A percentile compares a stretch with the other conserved stretches of the same genome.
phyloP scores from a whole-genome alignment of 192 early-diverging fungal genomes.

The Chytriomyces hyalinus region DNA sequence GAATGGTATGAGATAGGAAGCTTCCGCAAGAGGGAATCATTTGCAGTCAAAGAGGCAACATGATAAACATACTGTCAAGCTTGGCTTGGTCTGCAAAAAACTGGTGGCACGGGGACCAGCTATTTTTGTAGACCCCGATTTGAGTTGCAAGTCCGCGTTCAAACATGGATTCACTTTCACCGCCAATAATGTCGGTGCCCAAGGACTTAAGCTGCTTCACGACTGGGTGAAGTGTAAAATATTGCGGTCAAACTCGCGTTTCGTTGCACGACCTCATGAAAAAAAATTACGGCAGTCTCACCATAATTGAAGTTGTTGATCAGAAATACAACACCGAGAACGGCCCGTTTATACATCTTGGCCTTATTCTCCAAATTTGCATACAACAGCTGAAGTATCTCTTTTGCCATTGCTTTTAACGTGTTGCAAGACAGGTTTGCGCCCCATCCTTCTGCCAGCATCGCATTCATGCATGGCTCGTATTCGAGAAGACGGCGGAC shows the following conservation, averaged over 20 bases:
- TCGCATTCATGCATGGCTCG: slow-evolving; percentile 40
- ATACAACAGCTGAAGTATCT: slow-evolving; percentile 60
- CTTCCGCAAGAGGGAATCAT: not conserved
- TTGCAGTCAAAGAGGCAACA: not conserved
- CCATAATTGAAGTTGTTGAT: slow-evolving; percentile 82
- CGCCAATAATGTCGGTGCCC: slow-evolving; percentile 50
- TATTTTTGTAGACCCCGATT: slow-evolving; percentile 53
- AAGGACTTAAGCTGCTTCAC: slow-evolving; percentile 64
- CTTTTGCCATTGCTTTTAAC: slow-evolving; percentile 23
- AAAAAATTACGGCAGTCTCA: slow-evolving; percentile 2
- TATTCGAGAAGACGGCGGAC: slow-evolving; percentile 54
- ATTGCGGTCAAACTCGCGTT: not conserved
- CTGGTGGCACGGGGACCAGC: slow-evolving; percentile 79
- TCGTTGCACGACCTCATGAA: not conserved
- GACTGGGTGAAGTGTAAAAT: slow-evolving; percentile 38
- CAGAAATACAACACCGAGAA: slow-evolving; percentile 71
- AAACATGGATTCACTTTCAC: slow-evolving; percentile 58
- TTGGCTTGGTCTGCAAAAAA: slow-evolving; percentile 75
- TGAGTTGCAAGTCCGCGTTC: slow-evolving; percentile 61
- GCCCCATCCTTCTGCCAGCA: slow-evolving; percentile 37
- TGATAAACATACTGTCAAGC: slow-evolving; percentile 49
- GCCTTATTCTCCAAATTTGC: slow-evolving; percentile 70
- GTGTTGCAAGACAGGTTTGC: slow-evolving; percentile 15
- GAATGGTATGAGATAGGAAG: not conserved
- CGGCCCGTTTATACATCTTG: slow-evolving; percentile 71